A percentile compares a stretch with the other conserved stretches of the same genome.
phyloP scores from a whole-genome alignment of 2,329 filamentous ascomycete genomes.

The Xylariaceae sp. region DNA sequence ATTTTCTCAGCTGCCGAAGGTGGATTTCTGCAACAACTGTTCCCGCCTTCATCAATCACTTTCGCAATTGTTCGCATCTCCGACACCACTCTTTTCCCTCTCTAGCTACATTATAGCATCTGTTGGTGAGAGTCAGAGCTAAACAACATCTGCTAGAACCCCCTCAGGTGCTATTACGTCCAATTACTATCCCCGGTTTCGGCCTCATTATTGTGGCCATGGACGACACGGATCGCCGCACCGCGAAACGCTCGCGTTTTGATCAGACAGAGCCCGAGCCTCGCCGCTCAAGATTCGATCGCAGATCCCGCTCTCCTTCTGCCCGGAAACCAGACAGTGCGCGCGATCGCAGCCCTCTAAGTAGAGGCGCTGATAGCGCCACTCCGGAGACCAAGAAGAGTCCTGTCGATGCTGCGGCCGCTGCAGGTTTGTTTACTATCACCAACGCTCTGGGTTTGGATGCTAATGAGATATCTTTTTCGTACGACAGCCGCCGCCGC shows the following conservation, averaged over 20 bases:
- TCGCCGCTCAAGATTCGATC: constrained; percentile 77
- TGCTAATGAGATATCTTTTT: constrained; percentile 22
- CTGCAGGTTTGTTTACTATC: constrained; percentile 56
- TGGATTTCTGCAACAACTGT: constrained; percentile 16
- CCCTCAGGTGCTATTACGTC: background rate
- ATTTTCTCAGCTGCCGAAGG: constrained; percentile 13
- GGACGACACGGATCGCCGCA: constrained; percentile 70
- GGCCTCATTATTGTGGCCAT: constrained; percentile 39
- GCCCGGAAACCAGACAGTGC: constrained; percentile 59
- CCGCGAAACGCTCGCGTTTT: constrained; percentile 82
- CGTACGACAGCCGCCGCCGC: constrained; percentile 67
- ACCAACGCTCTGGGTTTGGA: background rate
- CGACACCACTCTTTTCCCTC: constrained; percentile 7
- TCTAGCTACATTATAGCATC: background rate
- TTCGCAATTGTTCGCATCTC: constrained; percentile 11
- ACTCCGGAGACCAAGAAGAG: constrained; percentile 42
- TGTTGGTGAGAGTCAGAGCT: background rate
- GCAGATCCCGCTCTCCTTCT: constrained; percentile 80
- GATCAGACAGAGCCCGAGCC: constrained; percentile 84
- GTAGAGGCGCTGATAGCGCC: constrained; percentile 36
- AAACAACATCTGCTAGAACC: background rate
- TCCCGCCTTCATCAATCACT: constrained; percentile 5
- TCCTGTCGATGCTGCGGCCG: constrained; percentile 63
- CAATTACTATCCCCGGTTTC: background rate
- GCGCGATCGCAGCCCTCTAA: constrained; percentile 76